Base-by-base conservation (phyloP, 208 protist genomes). In the Trichomonas vaginalis region DNA sequence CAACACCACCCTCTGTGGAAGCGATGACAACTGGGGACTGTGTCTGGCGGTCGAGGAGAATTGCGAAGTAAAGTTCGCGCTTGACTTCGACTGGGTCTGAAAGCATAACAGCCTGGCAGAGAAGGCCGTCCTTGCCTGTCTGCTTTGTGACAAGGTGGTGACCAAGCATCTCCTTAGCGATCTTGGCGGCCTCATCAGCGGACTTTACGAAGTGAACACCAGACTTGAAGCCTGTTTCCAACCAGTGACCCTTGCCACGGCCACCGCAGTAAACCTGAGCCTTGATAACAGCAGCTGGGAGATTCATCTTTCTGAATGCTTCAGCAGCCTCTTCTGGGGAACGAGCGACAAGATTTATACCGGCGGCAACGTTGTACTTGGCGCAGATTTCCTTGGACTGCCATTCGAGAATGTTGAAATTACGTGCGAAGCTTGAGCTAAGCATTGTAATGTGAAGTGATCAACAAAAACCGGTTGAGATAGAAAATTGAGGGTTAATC, bases 121-220 rank as follows among this genome's bases (percentile, higher is more conserved):
- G 95, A 95, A 98, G 98, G 49, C 99, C 99, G 86, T 98, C 98
- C 45, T 97, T 95, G 23, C 98, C 98, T 17, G 99, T 99, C 98
- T 99, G 99, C 98, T 99, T 99, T 82, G 99, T 99, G 42, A 99
- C 97, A 39, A 99, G 98, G 23, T 97, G 98, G 96, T 99, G 98
- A 61, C 98, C 98, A 35, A 99, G 97, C 99, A 99, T 99, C 96
- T 98, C 96, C 62, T 97, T 96, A 48, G 98, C 98, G 23, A 98
- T 96, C 39, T 98, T 97, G 32, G 98, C 95, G 40, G 98, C 98
- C 62, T 96, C 90, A 98, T 98, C 47, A 96, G 97, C 51, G 96
- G 95, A 95, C 47, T 97, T 96, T 90, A 95, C 95, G 23, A 98
- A 46, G 95, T 98, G 97, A 2, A 98, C 98, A 88, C 98, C 98